Evolutionary conservation across 768 basidiomycete genomes (phyloP), one percentile per base, ranked within the genome.

Genomic region (Hortiboletus campestris): DNA sequence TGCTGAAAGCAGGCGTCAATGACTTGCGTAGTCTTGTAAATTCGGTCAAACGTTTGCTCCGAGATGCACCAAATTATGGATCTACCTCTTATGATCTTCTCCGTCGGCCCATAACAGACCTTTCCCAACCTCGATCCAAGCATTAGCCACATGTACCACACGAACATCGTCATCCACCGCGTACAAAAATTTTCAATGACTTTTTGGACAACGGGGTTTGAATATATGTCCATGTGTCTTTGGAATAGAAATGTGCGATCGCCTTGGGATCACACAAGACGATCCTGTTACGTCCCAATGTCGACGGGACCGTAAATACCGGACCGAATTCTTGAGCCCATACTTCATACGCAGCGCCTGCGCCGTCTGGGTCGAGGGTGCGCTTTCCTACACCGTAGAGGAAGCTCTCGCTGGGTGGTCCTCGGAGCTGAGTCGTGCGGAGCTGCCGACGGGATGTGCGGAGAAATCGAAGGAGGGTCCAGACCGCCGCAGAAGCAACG

Each of bases 41-140:
- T 14, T 13, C 60, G 13, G n/a, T 36, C 19, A 46, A 45, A 10
- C 5, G 28, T 45, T 17, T 10, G 1, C 2, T 10, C n/a, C 22
- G 10, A 9, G 31, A 38, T 17, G 2, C 2, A 2, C 13, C 11
- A 19, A 17, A 20, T 6, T 10, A 28, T 31, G 20, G 12, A 48
- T 19, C 11, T 46, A 78, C 80, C 80, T 71, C 43, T 66, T 71
- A 49, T 83, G 81, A 56, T 69, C 71, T 17, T 81, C 80, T 9
- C 76, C 75, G 32, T 77, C 67, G 1, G 64, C 43, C 65, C 55
- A 61, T 6, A 65, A 6, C 2, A 78, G 39, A 4, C 74, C 74
- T 16, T 62, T 67, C 1, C 76, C 74, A 10, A 46, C 16, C 56
- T 64, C 0, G 6, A 17, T 17, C 0, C 28, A 20, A 5, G n/a